These are phyloP conservation scores for Camptophora hylomeconis DNA, from an alignment of 2,329 filamentous ascomycete genomes.

Conservation along the genomic window DNA sequence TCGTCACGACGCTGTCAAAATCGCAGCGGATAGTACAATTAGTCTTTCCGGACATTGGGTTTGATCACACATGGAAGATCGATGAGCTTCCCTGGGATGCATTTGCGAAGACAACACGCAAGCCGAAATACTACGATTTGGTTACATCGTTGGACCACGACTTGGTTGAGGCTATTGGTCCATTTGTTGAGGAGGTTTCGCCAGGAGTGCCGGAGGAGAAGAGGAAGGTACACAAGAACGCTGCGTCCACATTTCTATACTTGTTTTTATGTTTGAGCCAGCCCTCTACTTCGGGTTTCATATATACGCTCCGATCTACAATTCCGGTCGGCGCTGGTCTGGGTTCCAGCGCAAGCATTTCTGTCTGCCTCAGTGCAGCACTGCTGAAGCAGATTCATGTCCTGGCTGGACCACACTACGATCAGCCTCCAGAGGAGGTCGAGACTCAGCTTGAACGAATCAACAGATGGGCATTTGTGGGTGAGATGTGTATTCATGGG, in stretches of 20 bases:
- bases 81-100: slow-evolving; percentile 75
- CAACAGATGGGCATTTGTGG: slow-evolving; percentile 95
- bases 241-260: slow-evolving; percentile 80
- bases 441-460: slow-evolving; percentile 84
- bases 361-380: slow-evolving; percentile 74
- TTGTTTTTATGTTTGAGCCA: slow-evolving; percentile 79
- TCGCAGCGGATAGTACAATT: slow-evolving; percentile 77
- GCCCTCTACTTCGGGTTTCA: slow-evolving; percentile 62
- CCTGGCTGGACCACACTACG: slow-evolving; percentile 77
- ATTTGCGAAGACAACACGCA: slow-evolving; percentile 71
- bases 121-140: slow-evolving; percentile 88
- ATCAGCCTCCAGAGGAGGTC: slow-evolving; percentile 80
- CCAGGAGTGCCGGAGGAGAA: slow-evolving; percentile 50
- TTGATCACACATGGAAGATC: slow-evolving; percentile 89
- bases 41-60: slow-evolving; percentile 78
- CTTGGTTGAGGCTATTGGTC: slow-evolving; percentile 66
- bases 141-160: slow-evolving; percentile 75
- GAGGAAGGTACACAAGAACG: slow-evolving; percentile 72
- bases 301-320: slow-evolving; percentile 85
- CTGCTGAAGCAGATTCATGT: slow-evolving; percentile 79
- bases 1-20: slow-evolving; percentile 87
- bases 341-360: slow-evolving; percentile 87
- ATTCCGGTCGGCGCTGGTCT: slow-evolving; percentile 86
- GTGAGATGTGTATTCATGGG: slow-evolving; percentile 93
- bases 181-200: slow-evolving; percentile 63